These are phyloP conservation scores for Exophiala oligosperma DNA, from an alignment of 2,329 filamentous ascomycete species.

Conservation along the genomic window DNA sequence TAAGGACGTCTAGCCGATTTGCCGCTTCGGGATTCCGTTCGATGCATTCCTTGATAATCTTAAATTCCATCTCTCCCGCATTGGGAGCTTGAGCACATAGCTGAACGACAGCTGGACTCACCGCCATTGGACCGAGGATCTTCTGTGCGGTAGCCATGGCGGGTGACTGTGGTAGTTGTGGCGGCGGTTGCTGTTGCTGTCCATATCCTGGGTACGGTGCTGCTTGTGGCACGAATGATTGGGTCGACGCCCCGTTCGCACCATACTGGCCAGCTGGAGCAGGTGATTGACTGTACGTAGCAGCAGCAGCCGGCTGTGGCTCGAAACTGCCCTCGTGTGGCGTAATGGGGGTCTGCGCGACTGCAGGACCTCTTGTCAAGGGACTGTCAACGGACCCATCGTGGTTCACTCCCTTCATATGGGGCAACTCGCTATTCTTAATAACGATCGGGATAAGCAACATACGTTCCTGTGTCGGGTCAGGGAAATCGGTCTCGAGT, in stretches of 20 bases:
- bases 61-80: conserved; percentile 71
- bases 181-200: conserved; percentile 32
- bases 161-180: conserved; percentile 22
- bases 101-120: conserved; percentile 66
- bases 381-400: conserved; percentile 28
- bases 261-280: conserved; percentile 33
- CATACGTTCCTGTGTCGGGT: conserved; percentile 71
- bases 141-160: conserved; percentile 60
- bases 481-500: conserved; percentile 79
- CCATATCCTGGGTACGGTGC: not conserved
- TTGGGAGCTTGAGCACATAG: conserved; percentile 67
- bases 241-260: conserved; percentile 32
- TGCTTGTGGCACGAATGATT: conserved; percentile 20
- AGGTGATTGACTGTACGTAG: conserved; percentile 17
- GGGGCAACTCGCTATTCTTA: conserved; percentile 54
- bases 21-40: conserved; percentile 65
- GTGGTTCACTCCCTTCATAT: conserved; percentile 33
- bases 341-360: conserved; percentile 33
- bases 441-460: conserved; percentile 85
- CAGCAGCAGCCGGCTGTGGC: conserved; percentile 2
- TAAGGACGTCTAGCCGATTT: conserved; percentile 54
- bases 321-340: conserved; percentile 41
- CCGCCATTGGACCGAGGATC: conserved; percentile 63
- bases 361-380: conserved; percentile 4
- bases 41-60: conserved; percentile 69